These are phyloP conservation scores for Thalassia testudinum DNA, from an alignment of 116 monocot species.

Conservation along the genomic window DNA sequence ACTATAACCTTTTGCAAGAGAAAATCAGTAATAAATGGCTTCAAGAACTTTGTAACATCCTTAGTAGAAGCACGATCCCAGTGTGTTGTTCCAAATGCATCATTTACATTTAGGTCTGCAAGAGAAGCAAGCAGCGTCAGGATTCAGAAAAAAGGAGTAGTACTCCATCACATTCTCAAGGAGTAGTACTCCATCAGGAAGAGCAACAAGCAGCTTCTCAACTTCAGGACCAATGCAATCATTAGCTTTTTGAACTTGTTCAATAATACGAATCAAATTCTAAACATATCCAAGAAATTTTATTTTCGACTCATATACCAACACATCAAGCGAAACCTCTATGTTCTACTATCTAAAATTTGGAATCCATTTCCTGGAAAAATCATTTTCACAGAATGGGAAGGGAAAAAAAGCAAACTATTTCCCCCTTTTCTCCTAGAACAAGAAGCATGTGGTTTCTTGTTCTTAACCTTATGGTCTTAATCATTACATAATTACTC, in stretches of 20 bases:
- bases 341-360: no score
- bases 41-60: slow-evolving; percentile 77
- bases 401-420: no score
- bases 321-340: no score
- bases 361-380: no score
- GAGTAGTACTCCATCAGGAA: slow-evolving; percentile 62
- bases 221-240: slow-evolving; percentile 75
- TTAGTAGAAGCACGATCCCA: slow-evolving; percentile 87
- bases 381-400: no score
- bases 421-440: no score
- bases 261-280: no score
- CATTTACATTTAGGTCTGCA: slow-evolving; percentile 86
- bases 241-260: slow-evolving; percentile 58
- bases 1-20: slow-evolving; percentile 79
- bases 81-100: slow-evolving; percentile 87
- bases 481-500: no score
- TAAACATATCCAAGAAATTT: no score
- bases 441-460: no score
- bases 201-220: slow-evolving; percentile 32
- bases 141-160: slow-evolving; percentile 60
- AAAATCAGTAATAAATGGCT: slow-evolving; percentile 79
- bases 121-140: slow-evolving; percentile 71
- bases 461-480: no score
- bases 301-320: no score
- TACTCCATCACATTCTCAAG: slow-evolving; percentile 78